Percentiles rank a stretch among this genome's conserved stretches.
Evolutionary conservation across 2,329 filamentous ascomycete genomes (phyloP).

Genomic region (Exophiala sideris): DNA sequence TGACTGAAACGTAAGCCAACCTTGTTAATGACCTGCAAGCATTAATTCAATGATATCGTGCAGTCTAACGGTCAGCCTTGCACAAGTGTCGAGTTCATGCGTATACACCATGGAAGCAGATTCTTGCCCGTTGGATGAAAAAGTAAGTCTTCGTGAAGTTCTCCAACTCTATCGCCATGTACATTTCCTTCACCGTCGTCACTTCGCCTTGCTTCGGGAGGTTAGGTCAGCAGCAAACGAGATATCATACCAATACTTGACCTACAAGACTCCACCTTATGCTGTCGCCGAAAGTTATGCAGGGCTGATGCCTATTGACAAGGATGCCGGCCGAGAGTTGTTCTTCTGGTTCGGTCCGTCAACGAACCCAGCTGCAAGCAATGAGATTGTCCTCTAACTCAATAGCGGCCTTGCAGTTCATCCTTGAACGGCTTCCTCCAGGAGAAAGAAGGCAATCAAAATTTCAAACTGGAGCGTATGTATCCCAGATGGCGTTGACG

Average conservation of each 20-base stretch:
- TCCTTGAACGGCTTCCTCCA: slow-evolving; percentile 67
- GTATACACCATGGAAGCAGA: too few species aligned
- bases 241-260: not conserved
- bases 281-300: slow-evolving; percentile 1
- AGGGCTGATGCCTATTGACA: not conserved
- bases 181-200: not conserved
- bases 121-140: too few species aligned
- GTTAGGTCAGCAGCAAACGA: not conserved
- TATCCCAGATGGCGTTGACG: slow-evolving; percentile 30
- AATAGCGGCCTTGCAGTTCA: slow-evolving; percentile 54
- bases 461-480: slow-evolving; percentile 44
- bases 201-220: not conserved
- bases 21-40: too few species aligned
- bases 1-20: too few species aligned
- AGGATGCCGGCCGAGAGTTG: not conserved
- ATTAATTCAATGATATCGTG: too few species aligned
- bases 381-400: slow-evolving; percentile 51
- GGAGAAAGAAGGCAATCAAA: slow-evolving; percentile 60
- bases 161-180: not conserved
- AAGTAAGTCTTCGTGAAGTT: too few species aligned
- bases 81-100: too few species aligned
- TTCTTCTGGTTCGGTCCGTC: slow-evolving; percentile 50
- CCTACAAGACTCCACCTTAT: slow-evolving; percentile 1
- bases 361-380: slow-evolving; percentile 41
- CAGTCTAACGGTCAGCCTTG: too few species aligned